phyloP scores from a whole-genome alignment of 2,329 filamentous ascomycete genomes.

The Talaromyces marneffei region DNA sequence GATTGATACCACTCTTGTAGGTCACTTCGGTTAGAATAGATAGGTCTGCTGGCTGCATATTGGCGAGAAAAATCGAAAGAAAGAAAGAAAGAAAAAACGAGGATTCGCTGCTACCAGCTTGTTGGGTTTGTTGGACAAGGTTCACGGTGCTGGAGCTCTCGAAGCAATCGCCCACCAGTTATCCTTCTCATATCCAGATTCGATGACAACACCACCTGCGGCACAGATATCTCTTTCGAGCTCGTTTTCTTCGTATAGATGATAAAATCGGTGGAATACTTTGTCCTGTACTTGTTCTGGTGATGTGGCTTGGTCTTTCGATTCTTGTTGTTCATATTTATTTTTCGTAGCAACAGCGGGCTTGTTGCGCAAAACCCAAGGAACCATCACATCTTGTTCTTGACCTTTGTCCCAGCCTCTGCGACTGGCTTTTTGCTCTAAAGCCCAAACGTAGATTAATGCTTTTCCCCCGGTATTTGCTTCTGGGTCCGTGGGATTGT shows the following conservation, averaged over 20 bases:
- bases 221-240: constrained; percentile 70
- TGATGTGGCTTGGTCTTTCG: constrained; percentile 8
- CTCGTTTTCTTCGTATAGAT: constrained; percentile 82
- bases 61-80: neutral
- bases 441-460: constrained; percentile 87
- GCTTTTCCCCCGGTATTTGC: constrained; percentile 52
- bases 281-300: constrained; percentile 18
- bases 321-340: constrained; percentile 18
- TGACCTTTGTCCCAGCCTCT: constrained; percentile 81
- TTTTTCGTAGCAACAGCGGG: constrained; percentile 20
- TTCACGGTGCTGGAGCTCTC: neutral
- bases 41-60: neutral
- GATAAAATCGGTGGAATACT: constrained; percentile 87
- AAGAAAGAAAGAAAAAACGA: too few species aligned
- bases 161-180: constrained; percentile 88
- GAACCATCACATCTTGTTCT: constrained; percentile 88
- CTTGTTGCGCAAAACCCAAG: constrained; percentile 69
- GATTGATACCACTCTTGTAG: constrained; percentile 8
- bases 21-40: neutral
- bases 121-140: neutral
- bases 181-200: constrained; percentile 88
- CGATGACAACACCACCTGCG: constrained; percentile 69
- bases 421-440: constrained; percentile 82
- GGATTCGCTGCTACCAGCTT: neutral
- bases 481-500: neutral